phyloP scores from a whole-genome alignment of 2,329 filamentous ascomycete species.

The Aspergillus texensis region DNA sequence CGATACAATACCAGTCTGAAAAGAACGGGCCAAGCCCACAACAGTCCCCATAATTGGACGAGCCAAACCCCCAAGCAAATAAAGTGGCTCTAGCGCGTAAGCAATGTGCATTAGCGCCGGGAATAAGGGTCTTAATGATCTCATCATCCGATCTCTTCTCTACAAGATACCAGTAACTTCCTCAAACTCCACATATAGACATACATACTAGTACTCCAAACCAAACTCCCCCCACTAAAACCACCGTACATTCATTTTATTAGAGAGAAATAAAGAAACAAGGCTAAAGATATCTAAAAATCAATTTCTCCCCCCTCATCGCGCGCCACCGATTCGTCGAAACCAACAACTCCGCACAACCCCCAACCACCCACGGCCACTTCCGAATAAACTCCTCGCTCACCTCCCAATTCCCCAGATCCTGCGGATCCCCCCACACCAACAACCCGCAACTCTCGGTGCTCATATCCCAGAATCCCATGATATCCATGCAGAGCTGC shows the following conservation, averaged over 20 bases:
- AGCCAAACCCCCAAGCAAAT: neutral
- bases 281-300: slow-evolving; percentile 11
- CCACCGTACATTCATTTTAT: too few species aligned
- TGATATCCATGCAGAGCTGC: slow-evolving; percentile 42
- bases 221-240: too few species aligned
- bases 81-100: slow-evolving; percentile 17
- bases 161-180: too few species aligned
- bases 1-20: neutral
- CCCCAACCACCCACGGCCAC: slow-evolving; percentile 42
- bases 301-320: slow-evolving; percentile 14
- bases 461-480: slow-evolving; percentile 34
- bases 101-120: slow-evolving; percentile 20
- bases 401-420: slow-evolving; percentile 52
- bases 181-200: too few species aligned
- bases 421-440: slow-evolving; percentile 54
- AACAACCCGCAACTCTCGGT: slow-evolving; percentile 40
- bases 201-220: too few species aligned
- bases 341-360: slow-evolving; percentile 31
- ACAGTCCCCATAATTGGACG: neutral
- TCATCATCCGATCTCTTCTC: neutral
- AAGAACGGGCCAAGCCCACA: neutral
- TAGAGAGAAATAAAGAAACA: neutral
- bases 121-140: slow-evolving; percentile 3
- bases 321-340: slow-evolving; percentile 33
- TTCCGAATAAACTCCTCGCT: slow-evolving; percentile 50